Evolutionary conservation across 2,329 filamentous ascomycete genomes (phyloP).

Genomic region (Metarhizium humberi): DNA sequence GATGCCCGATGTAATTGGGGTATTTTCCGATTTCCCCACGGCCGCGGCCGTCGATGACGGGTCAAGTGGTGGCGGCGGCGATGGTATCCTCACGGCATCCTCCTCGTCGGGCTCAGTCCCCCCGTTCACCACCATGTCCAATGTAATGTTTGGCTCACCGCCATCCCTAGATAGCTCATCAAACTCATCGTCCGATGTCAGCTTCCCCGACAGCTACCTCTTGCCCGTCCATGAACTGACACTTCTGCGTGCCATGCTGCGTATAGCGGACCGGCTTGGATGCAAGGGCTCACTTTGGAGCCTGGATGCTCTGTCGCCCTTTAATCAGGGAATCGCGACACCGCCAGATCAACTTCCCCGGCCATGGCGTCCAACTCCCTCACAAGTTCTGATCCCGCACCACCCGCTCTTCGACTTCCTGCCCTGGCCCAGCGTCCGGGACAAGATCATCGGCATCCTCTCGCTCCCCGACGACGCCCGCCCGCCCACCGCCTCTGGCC

Average conservation of each 20-base stretch:
- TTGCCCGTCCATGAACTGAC: constrained; percentile 39
- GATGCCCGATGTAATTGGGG: constrained; percentile 7
- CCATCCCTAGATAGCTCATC: constrained; percentile 13
- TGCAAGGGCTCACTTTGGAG: constrained; percentile 34
- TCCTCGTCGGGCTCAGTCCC: neutral
- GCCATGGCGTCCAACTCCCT: constrained; percentile 40
- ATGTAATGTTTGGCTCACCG: constrained; percentile 11
- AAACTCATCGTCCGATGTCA: constrained; percentile 11
- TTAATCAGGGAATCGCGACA: constrained; percentile 23
- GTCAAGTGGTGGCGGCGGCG: neutral
- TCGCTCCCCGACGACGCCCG: constrained; percentile 36
- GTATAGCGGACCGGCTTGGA: constrained; percentile 37
- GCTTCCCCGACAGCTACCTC: constrained; percentile 36
- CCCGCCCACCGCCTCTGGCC: constrained; percentile 35
- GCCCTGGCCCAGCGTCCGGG: constrained; percentile 46
- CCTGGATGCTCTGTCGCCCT: constrained; percentile 36
- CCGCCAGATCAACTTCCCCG: constrained; percentile 30
- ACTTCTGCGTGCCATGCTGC: constrained; percentile 35
- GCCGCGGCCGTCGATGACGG: neutral
- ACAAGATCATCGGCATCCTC: constrained; percentile 43
- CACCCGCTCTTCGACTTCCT: constrained; percentile 49
- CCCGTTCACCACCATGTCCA: constrained; percentile 3
- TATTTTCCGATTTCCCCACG: constrained; percentile 7
- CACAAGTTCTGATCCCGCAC: constrained; percentile 41
- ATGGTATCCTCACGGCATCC: neutral